phyloP scores from a whole-genome alignment of 1,284 basidiomycete genomes.

The Trichosporon sp. region DNA sequence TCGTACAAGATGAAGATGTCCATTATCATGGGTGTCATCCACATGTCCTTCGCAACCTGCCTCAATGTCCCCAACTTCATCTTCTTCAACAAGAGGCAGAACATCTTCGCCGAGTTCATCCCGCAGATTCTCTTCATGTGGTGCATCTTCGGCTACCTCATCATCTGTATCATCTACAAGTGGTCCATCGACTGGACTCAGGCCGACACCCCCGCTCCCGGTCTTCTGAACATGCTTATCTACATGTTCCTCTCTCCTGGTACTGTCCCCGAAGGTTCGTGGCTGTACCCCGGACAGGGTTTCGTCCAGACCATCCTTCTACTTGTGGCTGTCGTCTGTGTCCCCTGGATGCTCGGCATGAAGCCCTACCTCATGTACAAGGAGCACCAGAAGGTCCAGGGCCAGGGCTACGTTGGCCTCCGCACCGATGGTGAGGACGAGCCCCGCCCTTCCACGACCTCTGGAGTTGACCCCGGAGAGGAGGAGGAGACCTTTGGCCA shows the following conservation, averaged over 20 bases:
- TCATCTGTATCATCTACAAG: constrained; percentile 93
- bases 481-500: constrained; percentile 82
- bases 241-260: constrained; percentile 89
- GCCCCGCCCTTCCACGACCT: constrained; percentile 29
- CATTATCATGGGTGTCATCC: constrained; percentile 91
- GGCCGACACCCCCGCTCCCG: constrained; percentile 69
- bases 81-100: constrained; percentile 78
- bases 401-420: constrained; percentile 72
- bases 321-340: constrained; percentile 75
- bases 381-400: constrained; percentile 79
- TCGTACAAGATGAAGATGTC: constrained; percentile 99
- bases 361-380: constrained; percentile 94
- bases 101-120: constrained; percentile 90
- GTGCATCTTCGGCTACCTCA: constrained; percentile 95
- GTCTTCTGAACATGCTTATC: constrained; percentile 92
- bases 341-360: constrained; percentile 88
- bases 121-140: constrained; percentile 97
- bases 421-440: constrained; percentile 53
- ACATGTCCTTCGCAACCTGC: constrained; percentile 98
- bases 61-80: constrained; percentile 93
- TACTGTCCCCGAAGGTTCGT: constrained; percentile 62
- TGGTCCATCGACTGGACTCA: constrained; percentile 90
- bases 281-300: constrained; percentile 85
- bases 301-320: constrained; percentile 77
- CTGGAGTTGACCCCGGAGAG: constrained; percentile 56